phyloP scores from a whole-genome alignment of 1,284 basidiomycete species.

The Athelia sp. region DNA sequence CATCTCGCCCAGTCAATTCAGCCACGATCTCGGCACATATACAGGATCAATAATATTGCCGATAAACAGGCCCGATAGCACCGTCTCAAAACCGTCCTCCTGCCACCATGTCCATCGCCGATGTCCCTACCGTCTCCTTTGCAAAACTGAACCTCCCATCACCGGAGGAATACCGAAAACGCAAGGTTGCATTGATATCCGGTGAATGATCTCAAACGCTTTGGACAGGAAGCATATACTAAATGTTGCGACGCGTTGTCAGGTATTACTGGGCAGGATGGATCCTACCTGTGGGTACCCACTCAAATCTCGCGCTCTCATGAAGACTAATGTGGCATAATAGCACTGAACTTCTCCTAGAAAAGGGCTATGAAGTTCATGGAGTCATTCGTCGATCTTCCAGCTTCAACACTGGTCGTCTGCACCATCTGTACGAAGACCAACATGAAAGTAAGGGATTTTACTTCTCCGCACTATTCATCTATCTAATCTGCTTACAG shows the following conservation, averaged over 20 bases:
- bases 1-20: no score
- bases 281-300: constrained; percentile 73
- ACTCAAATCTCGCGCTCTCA: constrained; percentile 3
- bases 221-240: neutral
- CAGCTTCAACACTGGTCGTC: constrained; percentile 88
- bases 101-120: no score
- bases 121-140: constrained; percentile 18
- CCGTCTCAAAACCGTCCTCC: no score
- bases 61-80: no score
- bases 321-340: constrained; percentile 13
- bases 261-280: constrained; percentile 93
- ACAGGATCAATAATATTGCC: no score
- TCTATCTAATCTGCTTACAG: constrained; percentile 28
- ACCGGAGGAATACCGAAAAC: constrained; percentile 76
- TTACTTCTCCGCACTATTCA: constrained; percentile 3
- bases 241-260: constrained; percentile 11
- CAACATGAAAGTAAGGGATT: constrained; percentile 68
- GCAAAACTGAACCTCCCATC: constrained; percentile 55
- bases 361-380: constrained; percentile 89
- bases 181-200: constrained; percentile 87
- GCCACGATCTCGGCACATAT: no score
- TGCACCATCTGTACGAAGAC: constrained; percentile 87
- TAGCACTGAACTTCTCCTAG: constrained; percentile 78
- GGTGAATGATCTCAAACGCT: constrained; percentile 39
- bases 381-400: constrained; percentile 92